Conservation (phyloP, 108 stramenopile species). For the Thalassiosira profunda region DNA sequence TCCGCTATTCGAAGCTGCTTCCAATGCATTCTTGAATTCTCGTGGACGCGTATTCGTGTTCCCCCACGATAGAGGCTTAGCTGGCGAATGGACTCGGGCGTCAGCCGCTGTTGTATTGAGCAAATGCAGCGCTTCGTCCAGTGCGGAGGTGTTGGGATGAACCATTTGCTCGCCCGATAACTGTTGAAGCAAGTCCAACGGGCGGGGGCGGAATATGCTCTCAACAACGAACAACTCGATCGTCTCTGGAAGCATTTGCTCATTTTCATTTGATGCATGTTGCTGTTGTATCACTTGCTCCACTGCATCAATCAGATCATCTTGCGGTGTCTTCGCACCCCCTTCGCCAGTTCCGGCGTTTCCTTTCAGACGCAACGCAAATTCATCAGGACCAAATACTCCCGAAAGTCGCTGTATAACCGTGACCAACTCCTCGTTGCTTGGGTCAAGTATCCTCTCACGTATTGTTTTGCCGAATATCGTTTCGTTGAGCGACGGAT, state of each 20-base stretch:
- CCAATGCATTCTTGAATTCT: slow-evolving; percentile 68
- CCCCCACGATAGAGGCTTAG: slow-evolving; percentile 61
- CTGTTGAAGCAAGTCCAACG: slow-evolving; percentile 15
- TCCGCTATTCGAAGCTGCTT: slow-evolving; percentile 53
- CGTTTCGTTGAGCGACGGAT: slow-evolving; percentile 9
- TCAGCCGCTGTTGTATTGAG: slow-evolving; percentile 17
- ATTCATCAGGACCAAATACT: slow-evolving; percentile 31
- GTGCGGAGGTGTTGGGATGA: slow-evolving; percentile 35
- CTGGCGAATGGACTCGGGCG: slow-evolving; percentile 8
- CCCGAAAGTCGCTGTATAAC: slow-evolving; percentile 51
- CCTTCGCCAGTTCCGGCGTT: neutral
- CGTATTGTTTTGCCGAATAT: slow-evolving; percentile 48
- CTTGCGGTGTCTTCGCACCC: slow-evolving; percentile 9
- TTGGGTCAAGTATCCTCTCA: slow-evolving; percentile 39
- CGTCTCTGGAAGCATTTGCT: slow-evolving; percentile 17
- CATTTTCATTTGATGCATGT: neutral
- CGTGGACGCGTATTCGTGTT: slow-evolving; percentile 82
- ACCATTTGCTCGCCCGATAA: neutral
- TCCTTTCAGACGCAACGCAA: slow-evolving; percentile 13
- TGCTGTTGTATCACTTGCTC: slow-evolving; percentile 15
- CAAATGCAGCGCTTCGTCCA: slow-evolving; percentile 30
- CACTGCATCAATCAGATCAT: slow-evolving; percentile 27
- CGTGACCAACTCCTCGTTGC: slow-evolving; percentile 45
- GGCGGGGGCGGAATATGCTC: slow-evolving; percentile 47
- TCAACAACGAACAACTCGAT: slow-evolving; percentile 49